Conservation (phyloP, 1,284 basidiomycete genomes). For the Naganishia albida region DNA sequence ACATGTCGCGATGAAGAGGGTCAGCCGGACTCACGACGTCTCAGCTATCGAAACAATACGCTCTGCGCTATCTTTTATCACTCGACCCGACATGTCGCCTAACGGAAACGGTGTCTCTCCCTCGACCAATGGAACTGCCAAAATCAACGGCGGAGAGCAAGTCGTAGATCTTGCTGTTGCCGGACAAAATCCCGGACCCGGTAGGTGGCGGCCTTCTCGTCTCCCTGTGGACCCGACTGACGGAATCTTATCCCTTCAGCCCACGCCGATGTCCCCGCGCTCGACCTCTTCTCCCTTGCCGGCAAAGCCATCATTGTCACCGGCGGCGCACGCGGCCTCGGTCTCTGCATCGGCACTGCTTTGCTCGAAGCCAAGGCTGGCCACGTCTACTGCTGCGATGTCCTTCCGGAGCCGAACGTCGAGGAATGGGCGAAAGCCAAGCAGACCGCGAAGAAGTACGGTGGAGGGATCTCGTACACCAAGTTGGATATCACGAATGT, state of each 20-base stretch:
- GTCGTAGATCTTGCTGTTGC: conserved; percentile 25
- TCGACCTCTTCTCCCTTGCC: conserved; percentile 61
- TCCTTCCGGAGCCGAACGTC: conserved; percentile 64
- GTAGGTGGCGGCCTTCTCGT: neutral
- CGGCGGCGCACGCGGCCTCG: conserved; percentile 76
- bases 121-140: conserved; percentile 12
- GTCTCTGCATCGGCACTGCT: conserved; percentile 76
- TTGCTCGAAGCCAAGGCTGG: conserved; percentile 72
- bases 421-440: conserved; percentile 66
- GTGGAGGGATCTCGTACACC: conserved; percentile 51
- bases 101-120: conserved; percentile 10
- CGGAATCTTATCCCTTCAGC: conserved; percentile 1
- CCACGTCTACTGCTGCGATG: conserved; percentile 77
- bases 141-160: conserved; percentile 8
- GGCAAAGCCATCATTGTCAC: conserved; percentile 74
- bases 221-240: neutral
- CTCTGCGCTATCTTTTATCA: neutral
- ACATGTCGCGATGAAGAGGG: too few relatives aligned
- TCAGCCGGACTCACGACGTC: neutral
- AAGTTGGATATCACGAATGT: conserved; percentile 78
- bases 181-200: conserved; percentile 4
- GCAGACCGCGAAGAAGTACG: conserved; percentile 58
- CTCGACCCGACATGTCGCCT: conserved; percentile 9
- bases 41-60: neutral
- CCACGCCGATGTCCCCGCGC: conserved; percentile 23